Conservation (phyloP, 768 basidiomycete species). For the Gautieria morchelliformis region DNA sequence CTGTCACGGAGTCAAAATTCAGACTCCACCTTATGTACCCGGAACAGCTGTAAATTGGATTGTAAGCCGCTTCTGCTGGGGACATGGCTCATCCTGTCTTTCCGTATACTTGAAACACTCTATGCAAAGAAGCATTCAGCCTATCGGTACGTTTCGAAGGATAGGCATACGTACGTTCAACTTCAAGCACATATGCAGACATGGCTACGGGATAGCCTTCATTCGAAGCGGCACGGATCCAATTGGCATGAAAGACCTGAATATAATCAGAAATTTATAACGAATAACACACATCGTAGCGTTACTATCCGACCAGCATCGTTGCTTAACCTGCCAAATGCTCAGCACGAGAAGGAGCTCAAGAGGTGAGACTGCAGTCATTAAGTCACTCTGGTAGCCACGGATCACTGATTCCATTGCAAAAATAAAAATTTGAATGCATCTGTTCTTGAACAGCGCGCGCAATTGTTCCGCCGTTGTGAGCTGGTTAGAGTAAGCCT, state of each 20-base stretch:
- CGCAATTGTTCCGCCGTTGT: slow-evolving; percentile 7
- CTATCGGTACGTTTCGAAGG: background rate
- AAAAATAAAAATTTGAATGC: slow-evolving; percentile 2
- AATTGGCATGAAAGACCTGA: slow-evolving; percentile 6
- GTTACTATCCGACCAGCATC: background rate
- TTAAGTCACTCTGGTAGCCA: slow-evolving; percentile 5
- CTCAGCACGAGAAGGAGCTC: background rate
- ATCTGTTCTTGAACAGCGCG: background rate
- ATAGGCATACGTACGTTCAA: background rate
- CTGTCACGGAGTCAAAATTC: no score
- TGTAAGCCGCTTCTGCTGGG: no score
- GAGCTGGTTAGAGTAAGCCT: background rate
- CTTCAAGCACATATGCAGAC: slow-evolving; percentile 1
- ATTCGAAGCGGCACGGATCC: slow-evolving; percentile 1
- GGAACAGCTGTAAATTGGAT: slow-evolving; percentile 7
- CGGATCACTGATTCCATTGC: slow-evolving; percentile 5
- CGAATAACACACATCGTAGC: background rate
- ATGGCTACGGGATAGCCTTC: background rate
- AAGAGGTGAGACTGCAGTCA: no score
- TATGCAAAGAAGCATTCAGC: no score
- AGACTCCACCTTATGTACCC: no score
- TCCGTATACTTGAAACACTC: no score
- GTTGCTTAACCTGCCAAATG: background rate
- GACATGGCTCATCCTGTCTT: no score
- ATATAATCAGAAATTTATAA: background rate